A percentile compares a stretch with the other conserved stretches of the same genome.
These are phyloP conservation scores for Quercus engelmannii DNA, from an alignment of 306 rosid species.

Conservation along the genomic window DNA sequence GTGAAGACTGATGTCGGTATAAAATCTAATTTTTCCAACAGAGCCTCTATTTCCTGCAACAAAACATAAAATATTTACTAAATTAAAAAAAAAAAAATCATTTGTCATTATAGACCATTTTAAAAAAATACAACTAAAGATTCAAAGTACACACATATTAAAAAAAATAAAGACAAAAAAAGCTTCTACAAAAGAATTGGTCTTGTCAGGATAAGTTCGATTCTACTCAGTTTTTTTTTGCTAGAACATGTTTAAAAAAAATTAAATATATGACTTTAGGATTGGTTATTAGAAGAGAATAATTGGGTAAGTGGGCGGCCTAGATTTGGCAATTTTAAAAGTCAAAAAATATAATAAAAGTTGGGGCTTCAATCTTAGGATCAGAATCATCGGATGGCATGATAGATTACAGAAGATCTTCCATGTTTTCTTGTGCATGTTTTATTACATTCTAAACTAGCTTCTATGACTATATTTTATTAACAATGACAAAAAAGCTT, in stretches of 20 bases:
- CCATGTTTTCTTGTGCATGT: slow-evolving; percentile 47
- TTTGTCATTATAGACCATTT: neutral
- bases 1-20: slow-evolving; percentile 72
- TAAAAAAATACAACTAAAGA: slow-evolving; percentile 2
- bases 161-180: neutral
- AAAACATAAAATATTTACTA: no score
- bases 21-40: slow-evolving; percentile 57
- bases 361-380: slow-evolving; percentile 35
- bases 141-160: neutral
- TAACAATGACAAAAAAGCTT: slow-evolving; percentile 10
- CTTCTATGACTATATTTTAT: neutral
- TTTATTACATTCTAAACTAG: slow-evolving; percentile 21
- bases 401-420: slow-evolving; percentile 70
- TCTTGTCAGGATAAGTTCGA: slow-evolving; percentile 39
- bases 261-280: neutral
- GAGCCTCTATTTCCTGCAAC: slow-evolving; percentile 59
- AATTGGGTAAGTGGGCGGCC: slow-evolving; percentile 43
- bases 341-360: slow-evolving; percentile 23
- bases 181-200: slow-evolving; percentile 22
- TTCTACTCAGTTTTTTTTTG: neutral
- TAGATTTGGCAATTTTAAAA: slow-evolving; percentile 30
- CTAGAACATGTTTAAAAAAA: no score
- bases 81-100: neutral
- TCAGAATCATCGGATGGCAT: slow-evolving; percentile 16
- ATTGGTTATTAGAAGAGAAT: slow-evolving; percentile 36